phyloP scores from a whole-genome alignment of 148 eudicot species.

The Selenicereus undatus region DNA sequence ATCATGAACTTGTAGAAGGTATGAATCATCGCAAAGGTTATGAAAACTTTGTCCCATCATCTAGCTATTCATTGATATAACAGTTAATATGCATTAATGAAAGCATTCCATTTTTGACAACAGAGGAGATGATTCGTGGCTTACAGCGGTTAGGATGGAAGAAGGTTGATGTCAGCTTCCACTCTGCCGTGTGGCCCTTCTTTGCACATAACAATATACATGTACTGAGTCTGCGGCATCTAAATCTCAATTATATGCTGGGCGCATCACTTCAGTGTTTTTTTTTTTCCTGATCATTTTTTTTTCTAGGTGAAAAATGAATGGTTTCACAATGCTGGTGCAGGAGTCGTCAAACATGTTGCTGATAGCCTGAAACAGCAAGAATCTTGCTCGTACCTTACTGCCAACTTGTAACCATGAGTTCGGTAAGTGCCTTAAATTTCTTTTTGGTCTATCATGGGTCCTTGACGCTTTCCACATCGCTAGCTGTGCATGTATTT shows the following conservation, averaged over 20 bases:
- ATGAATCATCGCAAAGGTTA: background rate
- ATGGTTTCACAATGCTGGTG: constrained; percentile 96
- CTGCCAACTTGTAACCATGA: constrained; percentile 56
- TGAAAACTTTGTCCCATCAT: background rate
- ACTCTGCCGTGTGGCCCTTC: constrained; percentile 91
- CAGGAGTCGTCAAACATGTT: constrained; percentile 90
- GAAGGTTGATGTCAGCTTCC: constrained; percentile 98
- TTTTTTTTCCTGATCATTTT: background rate
- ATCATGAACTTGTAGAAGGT: constrained; percentile 97
- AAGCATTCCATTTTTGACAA: constrained; percentile 8
- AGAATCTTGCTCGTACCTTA: constrained; percentile 41
- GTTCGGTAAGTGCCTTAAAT: too few species aligned
- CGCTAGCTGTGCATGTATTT: too few species aligned
- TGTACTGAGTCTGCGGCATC: constrained; percentile 35
- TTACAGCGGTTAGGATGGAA: constrained; percentile 86
- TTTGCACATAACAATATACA: constrained; percentile 96
- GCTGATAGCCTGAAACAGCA: constrained; percentile 76
- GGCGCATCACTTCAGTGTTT: background rate
- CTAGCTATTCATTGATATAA: background rate
- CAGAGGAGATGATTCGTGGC: constrained; percentile 97
- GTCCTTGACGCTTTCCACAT: too few species aligned
- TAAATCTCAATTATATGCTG: background rate
- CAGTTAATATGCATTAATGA: constrained; percentile 2
- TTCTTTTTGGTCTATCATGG: too few species aligned
- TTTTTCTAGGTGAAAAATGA: constrained; percentile 77